Evolutionary conservation across 345 rosid genomes (phyloP).

Genomic region (Eucalyptus curtisii): DNA sequence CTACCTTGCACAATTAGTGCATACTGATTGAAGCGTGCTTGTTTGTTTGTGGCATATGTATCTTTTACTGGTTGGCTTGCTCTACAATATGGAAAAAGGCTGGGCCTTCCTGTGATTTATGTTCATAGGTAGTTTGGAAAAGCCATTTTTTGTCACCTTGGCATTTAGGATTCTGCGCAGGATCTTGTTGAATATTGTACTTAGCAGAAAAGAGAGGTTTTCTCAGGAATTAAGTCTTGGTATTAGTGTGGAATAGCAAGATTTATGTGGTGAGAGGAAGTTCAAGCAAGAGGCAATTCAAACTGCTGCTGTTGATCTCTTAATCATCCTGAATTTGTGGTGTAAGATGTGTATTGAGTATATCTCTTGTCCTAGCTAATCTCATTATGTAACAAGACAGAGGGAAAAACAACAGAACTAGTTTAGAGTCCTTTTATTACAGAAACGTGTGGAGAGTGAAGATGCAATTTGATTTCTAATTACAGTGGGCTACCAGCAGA

Average conservation of each 20-base stretch:
- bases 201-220: not conserved
- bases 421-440: too few species aligned
- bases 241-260: too few species aligned
- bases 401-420: too few species aligned
- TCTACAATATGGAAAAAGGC: slow-evolving; percentile 30
- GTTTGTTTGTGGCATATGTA: slow-evolving; percentile 45
- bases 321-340: not conserved
- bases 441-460: not conserved
- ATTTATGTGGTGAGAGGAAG: too few species aligned
- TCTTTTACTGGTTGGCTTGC: slow-evolving; percentile 52
- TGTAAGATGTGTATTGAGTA: too few species aligned
- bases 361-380: too few species aligned
- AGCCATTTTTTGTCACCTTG: not conserved
- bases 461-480: not conserved
- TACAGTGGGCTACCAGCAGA: not conserved
- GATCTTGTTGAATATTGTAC: not conserved
- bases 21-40: slow-evolving; percentile 33
- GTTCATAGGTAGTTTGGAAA: not conserved
- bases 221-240: too few species aligned
- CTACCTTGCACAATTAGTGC: not conserved
- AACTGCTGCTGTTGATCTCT: too few species aligned
- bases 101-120: slow-evolving; percentile 27
- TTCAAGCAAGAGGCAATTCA: too few species aligned
- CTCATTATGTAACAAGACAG: too few species aligned
- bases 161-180: not conserved